These are phyloP conservation scores for Prunus persica DNA, from an alignment of 306 rosid species.

Conservation along the genomic window DNA sequence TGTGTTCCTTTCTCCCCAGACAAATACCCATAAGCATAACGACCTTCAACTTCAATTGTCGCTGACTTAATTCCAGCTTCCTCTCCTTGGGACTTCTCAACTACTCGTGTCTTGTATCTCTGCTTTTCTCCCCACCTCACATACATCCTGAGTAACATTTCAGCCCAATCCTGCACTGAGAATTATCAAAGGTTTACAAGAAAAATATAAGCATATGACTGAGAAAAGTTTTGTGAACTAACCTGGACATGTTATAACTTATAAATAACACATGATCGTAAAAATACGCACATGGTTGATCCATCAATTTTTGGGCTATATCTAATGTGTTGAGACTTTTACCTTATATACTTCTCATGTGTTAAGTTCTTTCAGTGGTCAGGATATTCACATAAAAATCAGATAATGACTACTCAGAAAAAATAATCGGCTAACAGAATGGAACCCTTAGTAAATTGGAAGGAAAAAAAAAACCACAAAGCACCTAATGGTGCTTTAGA, in stretches of 20 bases:
- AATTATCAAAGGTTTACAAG: slow-evolving; percentile 42
- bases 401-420: not conserved
- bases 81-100: slow-evolving; percentile 88
- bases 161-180: slow-evolving; percentile 99
- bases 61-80: slow-evolving; percentile 99
- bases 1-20: slow-evolving; percentile 99
- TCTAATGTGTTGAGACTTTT: not conserved
- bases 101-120: slow-evolving; percentile 79
- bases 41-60: slow-evolving; percentile 90
- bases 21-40: slow-evolving; percentile 91
- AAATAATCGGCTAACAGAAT: not conserved
- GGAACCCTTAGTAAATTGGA: not conserved
- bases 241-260: not conserved
- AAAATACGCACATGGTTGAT: not conserved
- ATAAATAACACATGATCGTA: not conserved
- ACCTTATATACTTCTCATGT: not conserved
- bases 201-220: slow-evolving; percentile 11
- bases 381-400: not conserved
- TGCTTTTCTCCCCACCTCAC: slow-evolving; percentile 95
- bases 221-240: not conserved
- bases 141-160: slow-evolving; percentile 98
- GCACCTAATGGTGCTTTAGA: too few species aligned
- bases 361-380: not conserved
- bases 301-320: not conserved
- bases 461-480: not conserved